Evolutionary conservation across 257 asterid genomes (phyloP).

Genomic region (Gentiana straminea): DNA sequence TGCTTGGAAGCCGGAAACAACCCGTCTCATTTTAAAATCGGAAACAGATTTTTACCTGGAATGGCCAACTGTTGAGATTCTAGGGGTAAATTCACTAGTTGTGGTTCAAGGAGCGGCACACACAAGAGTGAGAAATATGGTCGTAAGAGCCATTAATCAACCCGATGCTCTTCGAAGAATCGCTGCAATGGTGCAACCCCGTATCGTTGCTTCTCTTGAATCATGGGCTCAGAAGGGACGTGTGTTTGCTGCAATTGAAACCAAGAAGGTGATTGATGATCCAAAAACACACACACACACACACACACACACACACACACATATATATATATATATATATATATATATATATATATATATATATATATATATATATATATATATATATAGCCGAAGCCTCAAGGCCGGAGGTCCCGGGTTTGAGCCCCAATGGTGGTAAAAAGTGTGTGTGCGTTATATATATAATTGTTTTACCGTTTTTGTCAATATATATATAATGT

Average conservation of each 20-base stretch:
- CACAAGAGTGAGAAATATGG: slow-evolving; percentile 28
- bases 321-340: too few relatives aligned
- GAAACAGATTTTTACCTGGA: slow-evolving; percentile 11
- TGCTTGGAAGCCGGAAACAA: slow-evolving; percentile 30
- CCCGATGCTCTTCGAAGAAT: slow-evolving; percentile 43
- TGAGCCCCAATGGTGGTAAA: slow-evolving; percentile 12
- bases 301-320: slow-evolving; percentile 3
- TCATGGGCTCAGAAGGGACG: slow-evolving; percentile 32
- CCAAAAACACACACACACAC: slow-evolving; percentile 17
- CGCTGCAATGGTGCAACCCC: slow-evolving; percentile 42
- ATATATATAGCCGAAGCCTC: slow-evolving; percentile 11
- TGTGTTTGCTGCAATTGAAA: slow-evolving; percentile 22
- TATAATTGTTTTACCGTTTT: too few relatives aligned
- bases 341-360: too few relatives aligned
- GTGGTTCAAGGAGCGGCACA: slow-evolving; percentile 30
- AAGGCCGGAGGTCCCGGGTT: slow-evolving; percentile 24
- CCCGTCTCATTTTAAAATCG: slow-evolving; percentile 31
- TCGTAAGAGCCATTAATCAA: slow-evolving; percentile 29
- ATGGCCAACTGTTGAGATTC: slow-evolving; percentile 26
- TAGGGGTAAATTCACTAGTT: slow-evolving; percentile 23
- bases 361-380: too few relatives aligned
- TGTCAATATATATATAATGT: too few relatives aligned
- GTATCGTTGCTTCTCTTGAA: slow-evolving; percentile 21
- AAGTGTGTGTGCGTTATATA: too few relatives aligned
- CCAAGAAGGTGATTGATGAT: slow-evolving; percentile 35